phyloP scores from a whole-genome alignment of 805 yeast species.

The Myxozyma geophila region DNA sequence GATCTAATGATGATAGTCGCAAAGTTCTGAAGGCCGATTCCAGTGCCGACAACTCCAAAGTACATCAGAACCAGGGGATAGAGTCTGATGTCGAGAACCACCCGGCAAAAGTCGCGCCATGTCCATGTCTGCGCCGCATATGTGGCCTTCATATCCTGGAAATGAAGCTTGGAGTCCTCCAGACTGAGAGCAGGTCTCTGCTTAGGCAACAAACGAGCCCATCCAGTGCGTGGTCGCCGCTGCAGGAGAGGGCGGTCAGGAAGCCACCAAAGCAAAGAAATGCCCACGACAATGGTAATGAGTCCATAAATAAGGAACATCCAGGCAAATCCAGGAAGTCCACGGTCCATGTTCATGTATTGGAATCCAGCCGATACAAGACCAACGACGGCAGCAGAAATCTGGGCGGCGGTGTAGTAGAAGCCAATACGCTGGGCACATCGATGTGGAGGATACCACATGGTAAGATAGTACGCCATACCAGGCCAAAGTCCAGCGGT shows the following conservation, averaged over 20 bases:
- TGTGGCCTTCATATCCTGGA: constrained; percentile 36
- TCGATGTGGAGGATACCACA: constrained; percentile 84
- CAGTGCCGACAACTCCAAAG: constrained; percentile 92
- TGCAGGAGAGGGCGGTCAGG: constrained; percentile 68
- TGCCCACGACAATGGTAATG: constrained; percentile 66
- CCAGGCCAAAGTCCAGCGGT: constrained; percentile 79
- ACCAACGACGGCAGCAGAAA: constrained; percentile 90
- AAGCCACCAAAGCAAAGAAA: constrained; percentile 76
- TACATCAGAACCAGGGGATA: constrained; percentile 88
- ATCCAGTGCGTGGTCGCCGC: constrained; percentile 33
- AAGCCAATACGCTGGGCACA: constrained; percentile 81
- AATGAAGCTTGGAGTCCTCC: constrained; percentile 61
- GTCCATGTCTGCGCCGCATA: constrained; percentile 54
- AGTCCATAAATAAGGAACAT: constrained; percentile 77
- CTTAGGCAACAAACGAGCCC: constrained; percentile 33
- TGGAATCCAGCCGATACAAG: constrained; percentile 87
- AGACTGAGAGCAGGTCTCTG: constrained; percentile 55
- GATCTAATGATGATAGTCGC: constrained; percentile 76
- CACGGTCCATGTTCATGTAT: constrained; percentile 71
- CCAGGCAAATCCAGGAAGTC: constrained; percentile 87
- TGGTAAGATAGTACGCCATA: constrained; percentile 76
- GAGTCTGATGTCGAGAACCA: constrained; percentile 65
- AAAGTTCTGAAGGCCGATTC: constrained; percentile 81
- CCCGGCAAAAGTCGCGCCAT: constrained; percentile 58
- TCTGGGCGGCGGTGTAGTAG: constrained; percentile 88